Percentiles rank a stretch among this genome's conserved stretches.
Evolutionary conservation across 2,329 filamentous ascomycete genomes (phyloP).

Genomic region (Westerdykella sp.): DNA sequence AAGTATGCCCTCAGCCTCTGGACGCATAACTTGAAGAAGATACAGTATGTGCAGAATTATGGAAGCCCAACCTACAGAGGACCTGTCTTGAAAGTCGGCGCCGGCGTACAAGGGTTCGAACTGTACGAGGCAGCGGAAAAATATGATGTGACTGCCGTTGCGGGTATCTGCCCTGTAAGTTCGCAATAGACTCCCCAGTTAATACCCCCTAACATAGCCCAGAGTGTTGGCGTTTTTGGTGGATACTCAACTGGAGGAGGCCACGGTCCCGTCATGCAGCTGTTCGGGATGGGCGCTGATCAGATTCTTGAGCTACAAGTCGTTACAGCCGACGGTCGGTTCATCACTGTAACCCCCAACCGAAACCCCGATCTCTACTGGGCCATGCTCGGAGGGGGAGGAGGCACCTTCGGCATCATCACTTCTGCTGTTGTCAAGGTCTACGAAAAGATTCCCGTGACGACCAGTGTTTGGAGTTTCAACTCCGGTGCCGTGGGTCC

Average conservation of each 20-base stretch:
- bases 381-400: slow-evolving; percentile 21
- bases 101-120: slow-evolving; percentile 29
- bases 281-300: slow-evolving; percentile 36
- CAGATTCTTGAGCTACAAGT: slow-evolving; percentile 15
- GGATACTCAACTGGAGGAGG: slow-evolving; percentile 45
- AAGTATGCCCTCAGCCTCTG: slow-evolving; percentile 23
- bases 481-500: slow-evolving; percentile 10
- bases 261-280: slow-evolving; percentile 47
- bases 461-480: slow-evolving; percentile 28
- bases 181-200: too few relatives aligned
- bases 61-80: slow-evolving; percentile 20
- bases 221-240: slow-evolving; percentile 45
- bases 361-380: slow-evolving; percentile 18
- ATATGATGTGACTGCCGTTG: slow-evolving; percentile 20
- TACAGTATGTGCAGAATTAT: slow-evolving; percentile 22
- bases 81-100: slow-evolving; percentile 25
- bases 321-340: slow-evolving; percentile 14
- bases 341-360: slow-evolving; percentile 9
- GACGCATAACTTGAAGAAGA: slow-evolving; percentile 27
- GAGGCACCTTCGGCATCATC: slow-evolving; percentile 15
- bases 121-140: slow-evolving; percentile 25
- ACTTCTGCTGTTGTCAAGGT: slow-evolving; percentile 26
- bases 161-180: slow-evolving; percentile 10
- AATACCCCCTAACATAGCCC: slow-evolving; percentile 23
- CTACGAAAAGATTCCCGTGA: slow-evolving; percentile 26